A percentile compares a stretch with the other conserved stretches of the same genome.
phyloP scores from a whole-genome alignment of 768 basidiomycete genomes.

The Mycena metata region DNA sequence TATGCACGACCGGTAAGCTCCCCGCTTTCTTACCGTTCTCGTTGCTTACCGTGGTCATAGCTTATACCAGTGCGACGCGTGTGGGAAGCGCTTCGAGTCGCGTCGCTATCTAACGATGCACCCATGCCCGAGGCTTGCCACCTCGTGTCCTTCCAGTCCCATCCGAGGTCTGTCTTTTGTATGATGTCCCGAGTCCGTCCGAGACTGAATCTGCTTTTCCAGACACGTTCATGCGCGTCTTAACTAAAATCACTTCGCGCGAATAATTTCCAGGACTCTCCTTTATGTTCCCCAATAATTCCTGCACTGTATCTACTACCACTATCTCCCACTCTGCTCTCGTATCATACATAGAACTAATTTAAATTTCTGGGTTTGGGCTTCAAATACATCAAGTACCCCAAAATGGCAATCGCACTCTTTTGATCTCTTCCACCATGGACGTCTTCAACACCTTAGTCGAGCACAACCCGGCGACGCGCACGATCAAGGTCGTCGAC shows the following conservation, averaged over 20 bases:
- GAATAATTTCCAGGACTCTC: conserved; percentile 9
- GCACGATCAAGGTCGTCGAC: conserved; percentile 49
- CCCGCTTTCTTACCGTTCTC: neutral
- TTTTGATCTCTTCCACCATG: conserved; percentile 28
- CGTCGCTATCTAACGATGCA: conserved; percentile 30
- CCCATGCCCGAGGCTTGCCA: conserved; percentile 25
- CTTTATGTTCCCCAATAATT: conserved; percentile 18
- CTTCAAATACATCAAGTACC: conserved; percentile 3
- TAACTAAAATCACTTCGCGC: conserved; percentile 38
- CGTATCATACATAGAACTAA: conserved; percentile 1
- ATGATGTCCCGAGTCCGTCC: too few relatives aligned
- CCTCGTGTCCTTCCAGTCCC: conserved; percentile 45
- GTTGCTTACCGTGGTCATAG: conserved; percentile 22
- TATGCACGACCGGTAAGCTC: conserved; percentile 58
- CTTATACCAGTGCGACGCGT: conserved; percentile 32
- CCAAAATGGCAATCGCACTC: conserved; percentile 20
- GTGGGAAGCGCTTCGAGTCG: conserved; percentile 27
- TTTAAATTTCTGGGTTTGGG: neutral
- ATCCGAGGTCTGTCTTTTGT: conserved; percentile 43
- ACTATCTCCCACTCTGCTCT: too few relatives aligned
- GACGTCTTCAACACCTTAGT: conserved; percentile 35
- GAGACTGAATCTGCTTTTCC: neutral
- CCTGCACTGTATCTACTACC: conserved; percentile 19
- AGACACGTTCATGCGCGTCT: conserved; percentile 39
- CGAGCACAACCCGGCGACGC: conserved; percentile 29